Evolutionary conservation across 305 asterid genomes (phyloP).

Genomic region (Solanum aculeatissimum): DNA sequence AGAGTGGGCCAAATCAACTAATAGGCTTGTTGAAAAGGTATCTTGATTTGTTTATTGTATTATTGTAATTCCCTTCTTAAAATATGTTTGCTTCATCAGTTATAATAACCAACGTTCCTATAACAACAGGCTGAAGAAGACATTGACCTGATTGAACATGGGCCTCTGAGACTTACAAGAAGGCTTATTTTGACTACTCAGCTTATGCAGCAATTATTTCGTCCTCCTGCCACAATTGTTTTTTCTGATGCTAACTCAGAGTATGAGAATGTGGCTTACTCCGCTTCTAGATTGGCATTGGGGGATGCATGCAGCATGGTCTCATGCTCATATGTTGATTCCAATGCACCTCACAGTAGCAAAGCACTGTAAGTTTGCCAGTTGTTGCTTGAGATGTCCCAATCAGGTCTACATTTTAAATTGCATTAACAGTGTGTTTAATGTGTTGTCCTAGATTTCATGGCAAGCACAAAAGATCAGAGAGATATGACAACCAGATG

Average conservation of each 20-base stretch:
- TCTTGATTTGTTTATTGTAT: constrained; percentile 7
- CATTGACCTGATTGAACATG: constrained; percentile 34
- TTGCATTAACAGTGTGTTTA: background rate
- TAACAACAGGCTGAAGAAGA: constrained; percentile 43
- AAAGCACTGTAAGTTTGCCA: constrained; percentile 33
- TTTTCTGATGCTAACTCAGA: constrained; percentile 30
- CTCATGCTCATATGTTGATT: constrained; percentile 20
- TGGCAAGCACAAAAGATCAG: constrained; percentile 17
- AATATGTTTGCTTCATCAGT: background rate
- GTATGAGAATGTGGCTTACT: constrained; percentile 33
- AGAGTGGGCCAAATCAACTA: constrained; percentile 53
- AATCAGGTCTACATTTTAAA: background rate
- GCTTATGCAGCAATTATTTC: constrained; percentile 72
- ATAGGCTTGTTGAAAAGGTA: constrained; percentile 51
- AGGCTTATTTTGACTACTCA: constrained; percentile 64
- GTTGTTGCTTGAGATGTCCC: constrained; percentile 3
- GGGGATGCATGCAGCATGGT: constrained; percentile 57
- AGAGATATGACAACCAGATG: constrained; percentile 20
- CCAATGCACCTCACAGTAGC: constrained; percentile 17
- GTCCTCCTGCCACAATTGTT: constrained; percentile 32
- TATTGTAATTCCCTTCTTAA: background rate
- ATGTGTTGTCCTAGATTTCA: constrained; percentile 23
- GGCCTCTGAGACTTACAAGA: constrained; percentile 29
- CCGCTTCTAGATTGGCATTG: constrained; percentile 35
- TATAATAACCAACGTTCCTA: background rate